Evolutionary conservation across 345 rosid species (phyloP).

Genomic region (Laguncularia racemosa): DNA sequence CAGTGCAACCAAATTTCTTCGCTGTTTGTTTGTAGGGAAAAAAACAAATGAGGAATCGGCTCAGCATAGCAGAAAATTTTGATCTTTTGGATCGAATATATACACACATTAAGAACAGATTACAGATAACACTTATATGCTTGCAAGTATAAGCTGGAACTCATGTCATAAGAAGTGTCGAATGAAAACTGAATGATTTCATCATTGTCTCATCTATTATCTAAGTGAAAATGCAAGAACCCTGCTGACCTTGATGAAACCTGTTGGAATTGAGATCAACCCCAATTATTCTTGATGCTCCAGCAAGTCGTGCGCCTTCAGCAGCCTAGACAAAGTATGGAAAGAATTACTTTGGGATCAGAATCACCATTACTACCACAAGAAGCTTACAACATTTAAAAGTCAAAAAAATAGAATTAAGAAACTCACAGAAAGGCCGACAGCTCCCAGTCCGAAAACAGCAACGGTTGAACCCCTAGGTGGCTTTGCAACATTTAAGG

Average conservation of each 20-base stretch:
- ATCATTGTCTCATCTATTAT: background rate
- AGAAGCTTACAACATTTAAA: no score
- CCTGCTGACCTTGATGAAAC: conserved; percentile 22
- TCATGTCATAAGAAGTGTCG: no score
- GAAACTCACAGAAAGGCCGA: conserved; percentile 31
- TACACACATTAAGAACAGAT: background rate
- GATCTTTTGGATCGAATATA: background rate
- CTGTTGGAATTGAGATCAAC: conserved; percentile 26
- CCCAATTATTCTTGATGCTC: conserved; percentile 39
- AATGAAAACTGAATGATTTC: no score
- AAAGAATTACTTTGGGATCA: no score
- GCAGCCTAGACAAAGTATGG: conserved; percentile 19
- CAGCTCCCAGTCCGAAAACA: conserved; percentile 37
- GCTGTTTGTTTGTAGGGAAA: conserved; percentile 15
- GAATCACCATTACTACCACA: no score
- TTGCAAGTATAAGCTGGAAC: no score
- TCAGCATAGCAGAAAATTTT: background rate
- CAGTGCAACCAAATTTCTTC: conserved; percentile 32
- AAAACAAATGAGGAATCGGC: background rate
- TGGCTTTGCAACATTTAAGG: conserved; percentile 38
- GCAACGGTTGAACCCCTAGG: conserved; percentile 22
- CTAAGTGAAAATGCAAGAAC: background rate
- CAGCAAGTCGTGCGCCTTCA: conserved; percentile 35
- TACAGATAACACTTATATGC: no score
- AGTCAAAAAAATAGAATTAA: no score